These are phyloP conservation scores for Eucalyptus coolabah DNA, from an alignment of 345 rosid genomes.

Conservation along the genomic window DNA sequence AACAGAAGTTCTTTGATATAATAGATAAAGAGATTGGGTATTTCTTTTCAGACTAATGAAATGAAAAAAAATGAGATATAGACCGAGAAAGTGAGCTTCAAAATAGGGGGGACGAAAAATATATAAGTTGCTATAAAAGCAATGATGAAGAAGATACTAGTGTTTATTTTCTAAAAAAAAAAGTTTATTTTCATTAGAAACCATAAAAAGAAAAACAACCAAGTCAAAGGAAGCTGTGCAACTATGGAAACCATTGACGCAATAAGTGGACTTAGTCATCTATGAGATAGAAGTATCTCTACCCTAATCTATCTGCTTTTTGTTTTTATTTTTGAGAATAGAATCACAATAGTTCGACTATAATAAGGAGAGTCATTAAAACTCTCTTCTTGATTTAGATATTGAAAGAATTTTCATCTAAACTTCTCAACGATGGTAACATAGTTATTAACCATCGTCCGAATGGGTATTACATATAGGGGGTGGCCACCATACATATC, in stretches of 20 bases:
- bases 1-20: not conserved
- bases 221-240: not conserved
- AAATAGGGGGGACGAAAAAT: not conserved
- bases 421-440: not conserved
- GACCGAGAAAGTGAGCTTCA: not conserved
- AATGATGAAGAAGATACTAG: not conserved
- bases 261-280: not conserved
- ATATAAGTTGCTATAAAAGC: not conserved
- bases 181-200: not conserved
- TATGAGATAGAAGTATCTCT: not conserved
- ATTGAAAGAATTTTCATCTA: not conserved
- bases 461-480: not conserved
- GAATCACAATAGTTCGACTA: not conserved
- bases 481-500: not conserved
- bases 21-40: not conserved
- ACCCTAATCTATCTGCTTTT: not conserved
- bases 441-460: not conserved
- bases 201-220: not conserved
- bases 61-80: not conserved
- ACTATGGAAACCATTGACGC: not conserved
- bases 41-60: not conserved
- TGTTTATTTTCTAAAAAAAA: no score
- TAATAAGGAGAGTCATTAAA: not conserved
- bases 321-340: not conserved
- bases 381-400: not conserved